These are phyloP conservation scores for Populus davidiana DNA, from an alignment of 345 rosid species.

Conservation along the genomic window DNA sequence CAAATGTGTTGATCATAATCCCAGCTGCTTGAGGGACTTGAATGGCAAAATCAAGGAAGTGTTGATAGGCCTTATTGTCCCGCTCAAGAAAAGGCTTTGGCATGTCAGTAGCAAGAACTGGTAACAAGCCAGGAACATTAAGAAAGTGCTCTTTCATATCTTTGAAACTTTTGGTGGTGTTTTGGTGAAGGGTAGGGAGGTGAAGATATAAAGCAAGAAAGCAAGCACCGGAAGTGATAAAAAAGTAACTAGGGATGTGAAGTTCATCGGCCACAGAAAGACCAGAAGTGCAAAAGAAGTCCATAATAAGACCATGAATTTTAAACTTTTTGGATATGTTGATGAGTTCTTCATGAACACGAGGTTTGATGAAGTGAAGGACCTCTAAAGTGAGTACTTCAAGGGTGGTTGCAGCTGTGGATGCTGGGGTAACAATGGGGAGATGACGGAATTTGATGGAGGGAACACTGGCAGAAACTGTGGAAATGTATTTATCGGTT, in stretches of 20 bases:
- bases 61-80: neutral
- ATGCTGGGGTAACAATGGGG: neutral
- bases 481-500: neutral
- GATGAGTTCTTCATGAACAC: conserved; percentile 17
- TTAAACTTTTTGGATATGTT: neutral
- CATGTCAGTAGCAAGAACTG: conserved; percentile 17
- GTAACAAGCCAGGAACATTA: conserved; percentile 27
- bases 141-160: conserved; percentile 1
- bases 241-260: conserved; percentile 19
- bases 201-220: conserved; percentile 10
- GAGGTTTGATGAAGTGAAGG: conserved; percentile 11
- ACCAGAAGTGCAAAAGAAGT: conserved; percentile 21
- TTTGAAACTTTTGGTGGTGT: conserved; percentile 9
- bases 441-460: conserved; percentile 21
- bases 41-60: conserved; percentile 2
- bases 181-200: conserved; percentile 8
- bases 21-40: conserved; percentile 22
- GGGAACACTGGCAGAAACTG: conserved; percentile 6
- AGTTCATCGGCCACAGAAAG: conserved; percentile 9
- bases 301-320: conserved; percentile 19
- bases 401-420: neutral
- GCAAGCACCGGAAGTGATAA: conserved; percentile 3
- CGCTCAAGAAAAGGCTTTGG: conserved; percentile 20
- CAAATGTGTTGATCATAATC: conserved; percentile 53
- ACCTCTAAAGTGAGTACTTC: conserved; percentile 6